These are phyloP conservation scores for Nannochloropsis salina DNA, from an alignment of 108 stramenopile genomes.

Conservation along the genomic window DNA sequence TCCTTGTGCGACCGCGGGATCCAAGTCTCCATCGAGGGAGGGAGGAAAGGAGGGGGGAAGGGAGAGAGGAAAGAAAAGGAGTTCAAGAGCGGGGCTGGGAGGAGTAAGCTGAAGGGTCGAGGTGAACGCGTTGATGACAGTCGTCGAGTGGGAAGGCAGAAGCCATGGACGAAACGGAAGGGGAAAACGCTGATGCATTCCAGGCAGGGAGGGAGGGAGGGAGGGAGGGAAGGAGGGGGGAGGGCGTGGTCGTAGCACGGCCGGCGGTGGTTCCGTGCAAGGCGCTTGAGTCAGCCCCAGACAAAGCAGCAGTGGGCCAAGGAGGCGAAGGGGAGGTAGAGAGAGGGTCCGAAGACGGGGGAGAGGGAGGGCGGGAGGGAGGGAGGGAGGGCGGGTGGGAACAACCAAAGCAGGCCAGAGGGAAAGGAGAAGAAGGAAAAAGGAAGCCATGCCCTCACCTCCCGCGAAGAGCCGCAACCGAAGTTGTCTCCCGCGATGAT, in stretches of 20 bases:
- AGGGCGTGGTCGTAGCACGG: background rate
- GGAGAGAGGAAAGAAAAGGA: no score
- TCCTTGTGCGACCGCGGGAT: slow-evolving; percentile 34
- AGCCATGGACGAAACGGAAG: no score
- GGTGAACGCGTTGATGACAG: background rate
- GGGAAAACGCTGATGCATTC: no score
- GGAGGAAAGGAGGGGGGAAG: background rate
- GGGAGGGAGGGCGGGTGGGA: background rate
- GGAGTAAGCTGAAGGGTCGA: no score
- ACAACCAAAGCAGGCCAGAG: background rate
- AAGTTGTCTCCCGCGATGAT: slow-evolving; percentile 51
- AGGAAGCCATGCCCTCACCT: slow-evolving; percentile 24
- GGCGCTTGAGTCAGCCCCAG: background rate
- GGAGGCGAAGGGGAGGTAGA: background rate
- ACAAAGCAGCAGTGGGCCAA: background rate
- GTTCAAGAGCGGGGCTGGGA: no score
- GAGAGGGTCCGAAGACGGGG: background rate
- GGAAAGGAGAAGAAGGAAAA: background rate
- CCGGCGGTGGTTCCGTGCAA: background rate
- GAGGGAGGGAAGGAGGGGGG: background rate
- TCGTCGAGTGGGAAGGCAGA: background rate
- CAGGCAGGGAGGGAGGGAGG: background rate
- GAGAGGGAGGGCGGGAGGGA: background rate
- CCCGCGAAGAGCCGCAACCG: slow-evolving; percentile 48
- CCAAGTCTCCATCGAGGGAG: slow-evolving; percentile 31